Conservation (phyloP, 306 rosid genomes). For the Vachellia pachyceras region DNA sequence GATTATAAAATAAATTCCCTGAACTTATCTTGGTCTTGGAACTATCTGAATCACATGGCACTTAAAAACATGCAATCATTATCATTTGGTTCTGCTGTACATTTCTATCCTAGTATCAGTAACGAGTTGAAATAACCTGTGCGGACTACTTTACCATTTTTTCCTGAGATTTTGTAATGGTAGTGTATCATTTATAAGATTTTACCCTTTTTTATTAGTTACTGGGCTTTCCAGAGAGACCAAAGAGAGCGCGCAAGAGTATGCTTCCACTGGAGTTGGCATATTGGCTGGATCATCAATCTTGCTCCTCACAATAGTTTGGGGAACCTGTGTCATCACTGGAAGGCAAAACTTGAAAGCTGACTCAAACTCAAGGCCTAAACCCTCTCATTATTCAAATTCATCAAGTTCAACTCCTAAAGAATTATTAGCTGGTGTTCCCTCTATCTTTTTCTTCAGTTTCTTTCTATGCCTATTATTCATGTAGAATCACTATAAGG, state of each 20-base stretch:
- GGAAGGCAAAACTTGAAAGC: slow-evolving; percentile 45
- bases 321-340: slow-evolving; percentile 61
- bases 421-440: slow-evolving; percentile 46
- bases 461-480: neutral
- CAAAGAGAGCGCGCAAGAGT: slow-evolving; percentile 54
- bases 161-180: neutral
- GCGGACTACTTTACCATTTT: neutral
- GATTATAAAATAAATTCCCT: neutral
- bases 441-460: slow-evolving; percentile 20
- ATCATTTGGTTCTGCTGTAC: neutral
- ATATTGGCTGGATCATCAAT: slow-evolving; percentile 60
- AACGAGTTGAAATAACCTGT: neutral
- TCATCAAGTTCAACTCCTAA: slow-evolving; percentile 36
- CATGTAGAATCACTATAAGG: too few relatives aligned
- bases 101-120: neutral
- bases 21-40: neutral
- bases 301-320: slow-evolving; percentile 53
- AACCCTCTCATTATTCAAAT: neutral
- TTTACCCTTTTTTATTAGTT: slow-evolving; percentile 30
- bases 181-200: neutral
- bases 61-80: neutral
- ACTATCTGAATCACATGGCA: neutral
- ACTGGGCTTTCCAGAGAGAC: slow-evolving; percentile 52
- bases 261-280: slow-evolving; percentile 56
- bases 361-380: slow-evolving; percentile 3